A percentile compares a stretch with the other conserved stretches of the same genome.
Conservation (phyloP, 2,329 filamentous ascomycete genomes). For the Fusarium sp. region DNA sequence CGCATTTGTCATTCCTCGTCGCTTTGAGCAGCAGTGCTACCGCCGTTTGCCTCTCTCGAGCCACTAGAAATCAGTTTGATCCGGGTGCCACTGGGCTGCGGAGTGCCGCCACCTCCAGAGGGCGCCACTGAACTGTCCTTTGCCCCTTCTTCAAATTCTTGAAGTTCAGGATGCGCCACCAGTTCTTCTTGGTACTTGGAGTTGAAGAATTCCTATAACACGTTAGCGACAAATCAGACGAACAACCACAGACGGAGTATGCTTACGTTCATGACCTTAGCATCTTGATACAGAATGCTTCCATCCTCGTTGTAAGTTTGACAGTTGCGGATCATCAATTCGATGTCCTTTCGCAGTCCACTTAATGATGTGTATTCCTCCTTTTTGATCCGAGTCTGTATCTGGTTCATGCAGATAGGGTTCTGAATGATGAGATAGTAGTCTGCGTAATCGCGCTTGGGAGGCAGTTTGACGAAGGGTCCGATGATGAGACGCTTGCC, state of each 20-base stretch:
- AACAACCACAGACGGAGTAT: neutral
- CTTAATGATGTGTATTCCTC: constrained; percentile 86
- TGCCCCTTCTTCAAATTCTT: constrained; percentile 61
- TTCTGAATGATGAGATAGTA: constrained; percentile 94
- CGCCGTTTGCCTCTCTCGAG: constrained; percentile 50
- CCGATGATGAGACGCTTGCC: constrained; percentile 85
- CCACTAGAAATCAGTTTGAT: constrained; percentile 73
- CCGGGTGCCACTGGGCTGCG: constrained; percentile 68
- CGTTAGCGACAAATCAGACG: constrained; percentile 46
- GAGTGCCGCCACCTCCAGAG: constrained; percentile 70
- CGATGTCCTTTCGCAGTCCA: constrained; percentile 84
- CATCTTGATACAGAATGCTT: constrained; percentile 90
- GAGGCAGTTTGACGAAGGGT: constrained; percentile 90
- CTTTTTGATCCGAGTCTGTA: constrained; percentile 94
- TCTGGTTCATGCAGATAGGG: constrained; percentile 96
- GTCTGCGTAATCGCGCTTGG: constrained; percentile 89
- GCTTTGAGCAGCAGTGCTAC: constrained; percentile 56
- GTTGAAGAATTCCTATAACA: constrained; percentile 64
- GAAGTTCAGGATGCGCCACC: constrained; percentile 63
- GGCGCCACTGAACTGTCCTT: constrained; percentile 55
- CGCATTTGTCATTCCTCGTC: constrained; percentile 58
- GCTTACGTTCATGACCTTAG: constrained; percentile 86
- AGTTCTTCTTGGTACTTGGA: constrained; percentile 63
- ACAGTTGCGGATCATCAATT: constrained; percentile 87
- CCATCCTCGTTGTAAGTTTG: constrained; percentile 97